These are phyloP conservation scores for Phialophora expanda DNA, from an alignment of 2,329 filamentous ascomycete species.

Conservation along the genomic window DNA sequence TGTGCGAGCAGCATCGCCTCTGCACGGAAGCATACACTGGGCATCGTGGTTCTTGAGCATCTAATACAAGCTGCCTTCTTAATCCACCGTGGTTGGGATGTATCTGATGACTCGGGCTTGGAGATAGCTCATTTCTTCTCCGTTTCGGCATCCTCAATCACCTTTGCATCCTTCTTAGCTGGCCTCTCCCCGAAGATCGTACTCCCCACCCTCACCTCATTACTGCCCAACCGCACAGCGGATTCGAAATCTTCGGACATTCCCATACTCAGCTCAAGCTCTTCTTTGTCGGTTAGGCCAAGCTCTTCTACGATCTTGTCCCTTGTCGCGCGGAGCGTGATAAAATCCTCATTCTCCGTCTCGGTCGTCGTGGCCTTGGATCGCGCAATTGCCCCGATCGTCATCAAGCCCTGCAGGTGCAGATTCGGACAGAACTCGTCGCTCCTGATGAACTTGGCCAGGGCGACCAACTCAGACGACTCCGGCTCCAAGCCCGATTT, in stretches of 20 bases:
- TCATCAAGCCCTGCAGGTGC: slow-evolving; percentile 85
- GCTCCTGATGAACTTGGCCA: slow-evolving; percentile 71
- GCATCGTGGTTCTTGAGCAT: slow-evolving; percentile 5
- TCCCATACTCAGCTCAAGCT: slow-evolving; percentile 91
- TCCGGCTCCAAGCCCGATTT: slow-evolving; percentile 80
- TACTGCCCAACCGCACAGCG: slow-evolving; percentile 80
- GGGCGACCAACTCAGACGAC: slow-evolving; percentile 48
- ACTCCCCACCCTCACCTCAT: slow-evolving; percentile 89
- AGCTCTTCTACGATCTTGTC: slow-evolving; percentile 71
- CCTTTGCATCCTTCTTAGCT: slow-evolving; percentile 76
- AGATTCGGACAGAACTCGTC: slow-evolving; percentile 69
- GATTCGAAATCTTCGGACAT: slow-evolving; percentile 98
- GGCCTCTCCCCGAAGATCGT: slow-evolving; percentile 90
- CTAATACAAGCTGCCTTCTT: slow-evolving; percentile 1
- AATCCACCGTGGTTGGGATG: background rate
- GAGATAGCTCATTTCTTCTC: slow-evolving; percentile 7
- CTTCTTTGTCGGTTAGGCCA: slow-evolving; percentile 53
- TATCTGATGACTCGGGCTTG: background rate
- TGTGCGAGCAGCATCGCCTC: background rate
- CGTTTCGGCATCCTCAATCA: slow-evolving; percentile 45
- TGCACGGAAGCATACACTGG: slow-evolving; percentile 11
- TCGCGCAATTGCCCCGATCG: slow-evolving; percentile 90
- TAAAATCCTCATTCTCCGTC: slow-evolving; percentile 91
- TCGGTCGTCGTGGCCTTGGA: slow-evolving; percentile 74
- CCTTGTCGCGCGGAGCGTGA: slow-evolving; percentile 68